Conservation (phyloP, 2,329 filamentous ascomycete species). For the Grosmannia huntii region DNA sequence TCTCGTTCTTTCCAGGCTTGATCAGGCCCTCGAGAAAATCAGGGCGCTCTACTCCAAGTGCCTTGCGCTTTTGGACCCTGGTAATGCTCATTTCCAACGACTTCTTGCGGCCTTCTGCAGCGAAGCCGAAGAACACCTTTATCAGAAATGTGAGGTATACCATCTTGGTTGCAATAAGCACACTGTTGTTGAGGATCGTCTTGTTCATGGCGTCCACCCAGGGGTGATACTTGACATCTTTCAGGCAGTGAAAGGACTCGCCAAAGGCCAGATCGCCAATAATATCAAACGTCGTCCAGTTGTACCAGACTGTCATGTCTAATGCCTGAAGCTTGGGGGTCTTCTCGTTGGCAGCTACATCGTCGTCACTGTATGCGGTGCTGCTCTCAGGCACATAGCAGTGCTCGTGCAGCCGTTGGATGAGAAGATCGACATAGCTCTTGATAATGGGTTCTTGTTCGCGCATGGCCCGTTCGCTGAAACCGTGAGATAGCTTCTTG, state of each 20-base stretch:
- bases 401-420: slow-evolving; percentile 18
- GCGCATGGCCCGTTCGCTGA: slow-evolving; percentile 25
- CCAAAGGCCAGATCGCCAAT: slow-evolving; percentile 31
- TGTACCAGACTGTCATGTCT: slow-evolving; percentile 10
- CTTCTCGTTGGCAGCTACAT: not conserved
- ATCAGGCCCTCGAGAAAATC: slow-evolving; percentile 17
- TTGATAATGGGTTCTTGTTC: slow-evolving; percentile 28
- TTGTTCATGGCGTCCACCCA: slow-evolving; percentile 16
- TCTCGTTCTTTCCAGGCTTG: not conserved
- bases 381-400: not conserved
- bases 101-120: not conserved
- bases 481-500: slow-evolving; percentile 25
- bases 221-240: slow-evolving; percentile 14
- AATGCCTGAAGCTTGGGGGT: not conserved
- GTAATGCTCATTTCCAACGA: not conserved
- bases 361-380: not conserved
- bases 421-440: slow-evolving; percentile 23
- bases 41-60: slow-evolving; percentile 10
- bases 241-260: slow-evolving; percentile 23
- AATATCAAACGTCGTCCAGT: slow-evolving; percentile 24
- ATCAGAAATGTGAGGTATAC: not conserved
- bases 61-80: slow-evolving; percentile 11
- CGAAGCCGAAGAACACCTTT: not conserved
- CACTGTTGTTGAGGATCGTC: slow-evolving; percentile 9
- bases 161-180: not conserved